These are phyloP conservation scores for Glarea lozoyensis DNA, from an alignment of 495 filamentous ascomycete genomes.

Conservation along the genomic window DNA sequence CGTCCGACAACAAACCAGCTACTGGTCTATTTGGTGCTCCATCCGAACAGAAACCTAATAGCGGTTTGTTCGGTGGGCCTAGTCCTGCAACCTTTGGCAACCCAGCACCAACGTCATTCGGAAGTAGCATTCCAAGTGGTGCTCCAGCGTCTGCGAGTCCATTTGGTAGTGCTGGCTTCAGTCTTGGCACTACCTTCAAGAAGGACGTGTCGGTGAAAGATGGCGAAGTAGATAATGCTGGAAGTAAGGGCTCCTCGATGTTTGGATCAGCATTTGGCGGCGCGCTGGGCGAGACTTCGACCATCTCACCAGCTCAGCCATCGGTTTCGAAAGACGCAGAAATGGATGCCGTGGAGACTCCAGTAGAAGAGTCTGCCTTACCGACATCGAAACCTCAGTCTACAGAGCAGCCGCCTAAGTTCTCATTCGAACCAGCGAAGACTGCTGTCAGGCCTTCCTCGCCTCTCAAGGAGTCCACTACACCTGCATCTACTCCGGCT, in stretches of 20 bases:
- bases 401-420: too few relatives aligned
- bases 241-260: conserved; percentile 30
- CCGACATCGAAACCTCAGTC: too few relatives aligned
- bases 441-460: too few relatives aligned
- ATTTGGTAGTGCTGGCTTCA: conserved; percentile 17
- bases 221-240: conserved; percentile 42
- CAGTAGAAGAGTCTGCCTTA: conserved; percentile 11
- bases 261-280: conserved; percentile 51
- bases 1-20: conserved; percentile 2
- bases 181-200: conserved; percentile 71
- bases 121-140: too few relatives aligned
- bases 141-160: too few relatives aligned
- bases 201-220: conserved; percentile 56
- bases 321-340: conserved; percentile 49
- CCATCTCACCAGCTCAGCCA: conserved; percentile 27
- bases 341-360: conserved; percentile 37
- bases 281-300: conserved; percentile 36
- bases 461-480: conserved; percentile 44
- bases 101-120: too few relatives aligned
- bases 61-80: too few relatives aligned
- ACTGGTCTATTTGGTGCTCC: too few relatives aligned
- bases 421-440: conserved; percentile 20
- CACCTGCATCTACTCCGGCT: conserved; percentile 44
- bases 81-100: too few relatives aligned
- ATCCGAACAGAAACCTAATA: too few relatives aligned